Conservation (phyloP, 1,284 basidiomycete genomes). For the Cryptococcus amylolentus region DNA sequence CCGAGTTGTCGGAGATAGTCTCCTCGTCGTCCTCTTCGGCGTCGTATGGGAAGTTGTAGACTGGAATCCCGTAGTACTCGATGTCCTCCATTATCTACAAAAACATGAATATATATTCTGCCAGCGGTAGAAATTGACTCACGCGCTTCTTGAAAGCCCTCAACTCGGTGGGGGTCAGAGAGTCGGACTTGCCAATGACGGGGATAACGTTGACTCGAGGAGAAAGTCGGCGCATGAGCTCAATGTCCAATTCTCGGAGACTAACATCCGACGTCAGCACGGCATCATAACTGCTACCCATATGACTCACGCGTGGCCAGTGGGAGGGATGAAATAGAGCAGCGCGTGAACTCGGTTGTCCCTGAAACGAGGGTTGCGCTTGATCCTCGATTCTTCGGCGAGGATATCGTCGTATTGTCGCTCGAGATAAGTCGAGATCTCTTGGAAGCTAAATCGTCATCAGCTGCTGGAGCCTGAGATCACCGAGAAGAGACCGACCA, state of each 20-base stretch:
- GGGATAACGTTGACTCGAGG: constrained; percentile 99
- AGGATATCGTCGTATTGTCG: constrained; percentile 99
- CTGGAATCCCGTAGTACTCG: constrained; percentile 95
- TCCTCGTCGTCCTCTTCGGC: constrained; percentile 99
- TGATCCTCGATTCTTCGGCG: constrained; percentile 97
- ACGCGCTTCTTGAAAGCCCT: constrained; percentile 95
- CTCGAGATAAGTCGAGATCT: constrained; percentile 95
- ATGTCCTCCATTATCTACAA: constrained; percentile 97
- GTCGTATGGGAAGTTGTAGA: constrained; percentile 99
- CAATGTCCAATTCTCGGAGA: constrained; percentile 97
- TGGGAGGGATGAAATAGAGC: constrained; percentile 97
- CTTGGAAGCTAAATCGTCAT: constrained; percentile 67
- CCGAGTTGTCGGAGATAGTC: constrained; percentile 95
- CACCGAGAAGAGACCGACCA: constrained; percentile 61
- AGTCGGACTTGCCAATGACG: constrained; percentile 96
- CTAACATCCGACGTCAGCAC: constrained; percentile 52
- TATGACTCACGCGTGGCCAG: constrained; percentile 65
- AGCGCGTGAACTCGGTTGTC: constrained; percentile 96
- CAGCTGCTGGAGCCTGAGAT: not conserved
- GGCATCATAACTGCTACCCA: not conserved
- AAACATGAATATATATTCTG: not conserved
- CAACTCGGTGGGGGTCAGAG: constrained; percentile 85
- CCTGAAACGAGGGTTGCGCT: constrained; percentile 98
- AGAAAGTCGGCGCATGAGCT: constrained; percentile 92
- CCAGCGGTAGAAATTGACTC: constrained; percentile 37